Percentiles rank a stretch among this genome's conserved stretches.
These are phyloP conservation scores for Gossypium bickii DNA, from an alignment of 345 rosid genomes.

Conservation along the genomic window DNA sequence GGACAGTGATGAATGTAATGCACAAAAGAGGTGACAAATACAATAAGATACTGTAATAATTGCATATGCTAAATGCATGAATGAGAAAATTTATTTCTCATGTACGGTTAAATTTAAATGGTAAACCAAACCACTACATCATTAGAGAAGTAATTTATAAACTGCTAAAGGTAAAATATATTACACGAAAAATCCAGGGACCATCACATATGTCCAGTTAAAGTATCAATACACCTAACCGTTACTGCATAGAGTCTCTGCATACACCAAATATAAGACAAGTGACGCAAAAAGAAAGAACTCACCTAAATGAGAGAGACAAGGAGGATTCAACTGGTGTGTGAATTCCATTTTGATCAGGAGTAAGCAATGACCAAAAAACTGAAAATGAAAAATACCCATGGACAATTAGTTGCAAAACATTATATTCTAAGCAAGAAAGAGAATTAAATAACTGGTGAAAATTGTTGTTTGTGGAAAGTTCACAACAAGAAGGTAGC, in stretches of 20 bases:
- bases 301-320: conserved; percentile 79
- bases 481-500: background rate
- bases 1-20: background rate
- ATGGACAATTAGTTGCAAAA: conserved; percentile 7
- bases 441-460: background rate
- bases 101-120: background rate
- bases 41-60: background rate
- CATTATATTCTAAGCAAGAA: background rate
- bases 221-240: background rate
- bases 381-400: conserved; percentile 37
- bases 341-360: conserved; percentile 45
- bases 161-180: background rate
- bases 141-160: background rate
- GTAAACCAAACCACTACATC: background rate
- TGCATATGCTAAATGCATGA: too few species aligned
- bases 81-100: background rate
- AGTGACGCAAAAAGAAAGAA: background rate
- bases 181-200: background rate
- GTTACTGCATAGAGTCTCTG: background rate
- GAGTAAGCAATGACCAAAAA: conserved; percentile 77
- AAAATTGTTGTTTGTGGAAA: background rate
- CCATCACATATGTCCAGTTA: background rate
- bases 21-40: background rate
- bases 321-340: conserved; percentile 67
- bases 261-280: background rate